These are phyloP conservation scores for Colletotrichum sp. DNA, from an alignment of 2,329 filamentous ascomycete species.

Conservation along the genomic window DNA sequence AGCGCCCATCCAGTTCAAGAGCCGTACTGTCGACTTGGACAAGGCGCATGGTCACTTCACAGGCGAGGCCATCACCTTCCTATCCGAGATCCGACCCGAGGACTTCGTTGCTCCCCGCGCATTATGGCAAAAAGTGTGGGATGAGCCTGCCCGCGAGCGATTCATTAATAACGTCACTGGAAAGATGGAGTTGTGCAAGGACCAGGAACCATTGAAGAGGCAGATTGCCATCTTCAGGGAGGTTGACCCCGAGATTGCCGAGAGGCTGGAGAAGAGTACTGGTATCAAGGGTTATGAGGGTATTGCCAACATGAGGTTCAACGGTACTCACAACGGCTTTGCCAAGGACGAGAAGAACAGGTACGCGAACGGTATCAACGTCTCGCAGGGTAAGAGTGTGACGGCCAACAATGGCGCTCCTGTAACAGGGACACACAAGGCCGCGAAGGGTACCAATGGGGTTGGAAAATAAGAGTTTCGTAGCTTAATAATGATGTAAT, in stretches of 20 bases:
- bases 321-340: conserved; percentile 67
- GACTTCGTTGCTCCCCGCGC: conserved; percentile 55
- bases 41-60: conserved; percentile 43
- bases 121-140: conserved; percentile 66
- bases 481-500: background rate
- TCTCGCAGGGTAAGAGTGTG: background rate
- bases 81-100: conserved; percentile 41
- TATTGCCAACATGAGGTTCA: conserved; percentile 60
- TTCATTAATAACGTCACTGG: conserved; percentile 66
- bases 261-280: conserved; percentile 65
- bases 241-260: conserved; percentile 62
- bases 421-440: background rate
- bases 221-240: conserved; percentile 71
- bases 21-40: conserved; percentile 39
- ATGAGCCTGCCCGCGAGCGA: conserved; percentile 60
- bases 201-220: conserved; percentile 66
- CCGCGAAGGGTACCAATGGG: background rate
- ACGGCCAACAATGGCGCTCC: conserved; percentile 2
- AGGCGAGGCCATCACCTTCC: conserved; percentile 39
- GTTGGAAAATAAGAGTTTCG: background rate
- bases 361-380: conserved; percentile 55
- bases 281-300: conserved; percentile 65
- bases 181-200: conserved; percentile 63
- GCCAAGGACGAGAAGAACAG: conserved; percentile 48
- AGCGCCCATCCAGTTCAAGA: conserved; percentile 37